These are phyloP conservation scores for Penstemon newberryi DNA, from an alignment of 257 asterid species.

Conservation along the genomic window DNA sequence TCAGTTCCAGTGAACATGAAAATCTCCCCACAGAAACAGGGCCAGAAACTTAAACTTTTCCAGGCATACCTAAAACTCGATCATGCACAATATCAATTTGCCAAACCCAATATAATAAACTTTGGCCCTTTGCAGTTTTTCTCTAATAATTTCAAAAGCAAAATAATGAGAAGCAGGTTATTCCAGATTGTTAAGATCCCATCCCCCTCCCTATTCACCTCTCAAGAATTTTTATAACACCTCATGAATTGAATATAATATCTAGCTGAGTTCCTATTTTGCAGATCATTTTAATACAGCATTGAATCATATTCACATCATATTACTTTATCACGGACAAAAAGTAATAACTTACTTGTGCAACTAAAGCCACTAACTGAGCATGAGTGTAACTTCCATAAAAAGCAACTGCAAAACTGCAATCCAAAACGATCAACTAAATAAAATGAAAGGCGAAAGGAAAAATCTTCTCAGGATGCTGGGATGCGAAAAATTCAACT, in stretches of 20 bases:
- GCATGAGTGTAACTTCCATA: slow-evolving; percentile 73
- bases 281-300: slow-evolving; percentile 13
- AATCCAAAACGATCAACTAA: slow-evolving; percentile 24
- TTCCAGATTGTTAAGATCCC: background rate
- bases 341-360: slow-evolving; percentile 62
- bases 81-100: background rate
- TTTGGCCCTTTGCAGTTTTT: background rate
- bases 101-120: slow-evolving; percentile 6
- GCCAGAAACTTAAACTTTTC: no score
- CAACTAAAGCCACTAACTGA: slow-evolving; percentile 89
- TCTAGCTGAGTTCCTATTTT: slow-evolving; percentile 20
- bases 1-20: background rate
- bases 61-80: no score
- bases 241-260: background rate
- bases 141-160: background rate
- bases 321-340: slow-evolving; percentile 16
- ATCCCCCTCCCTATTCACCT: background rate
- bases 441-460: slow-evolving; percentile 9
- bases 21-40: background rate
- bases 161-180: background rate
- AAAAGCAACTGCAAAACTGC: slow-evolving; percentile 93
- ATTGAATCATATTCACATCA: slow-evolving; percentile 14
- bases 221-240: no score
- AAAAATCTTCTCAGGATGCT: slow-evolving; percentile 16
- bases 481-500: background rate